Evolutionary conservation across 116 monocot genomes (phyloP).

Genomic region (Dioscorea cayenensis): DNA sequence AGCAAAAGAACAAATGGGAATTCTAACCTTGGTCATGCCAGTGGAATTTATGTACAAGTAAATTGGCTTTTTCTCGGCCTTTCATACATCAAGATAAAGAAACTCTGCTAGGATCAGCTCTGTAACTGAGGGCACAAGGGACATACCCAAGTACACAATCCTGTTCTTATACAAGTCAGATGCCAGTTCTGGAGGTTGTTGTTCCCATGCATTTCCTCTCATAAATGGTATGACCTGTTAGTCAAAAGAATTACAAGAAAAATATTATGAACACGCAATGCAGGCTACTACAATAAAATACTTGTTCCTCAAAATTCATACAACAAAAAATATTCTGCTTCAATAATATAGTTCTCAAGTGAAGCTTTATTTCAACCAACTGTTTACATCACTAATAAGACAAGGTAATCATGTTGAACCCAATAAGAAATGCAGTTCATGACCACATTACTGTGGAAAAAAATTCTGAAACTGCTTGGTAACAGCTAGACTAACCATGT

Average conservation of each 20-base stretch:
- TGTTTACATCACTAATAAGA: not conserved
- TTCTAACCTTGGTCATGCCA: conserved; percentile 74
- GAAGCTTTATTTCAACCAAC: not conserved
- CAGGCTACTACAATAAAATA: not conserved
- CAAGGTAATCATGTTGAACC: not conserved
- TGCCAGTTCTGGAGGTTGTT: conserved; percentile 88
- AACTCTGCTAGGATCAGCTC: conserved; percentile 90
- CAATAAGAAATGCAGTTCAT: not conserved
- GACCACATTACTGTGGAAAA: too few relatives aligned
- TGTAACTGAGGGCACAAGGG: conserved; percentile 81
- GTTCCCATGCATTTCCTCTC: conserved; percentile 80
- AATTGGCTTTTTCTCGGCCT: conserved; percentile 74
- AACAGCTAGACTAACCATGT: too few relatives aligned
- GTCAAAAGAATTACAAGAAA: conserved; percentile 2
- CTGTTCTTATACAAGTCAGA: conserved; percentile 84
- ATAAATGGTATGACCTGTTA: conserved; percentile 76
- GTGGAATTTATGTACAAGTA: conserved; percentile 93
- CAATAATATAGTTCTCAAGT: not conserved
- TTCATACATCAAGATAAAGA: conserved; percentile 80
- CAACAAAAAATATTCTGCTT: not conserved
- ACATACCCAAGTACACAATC: conserved; percentile 92
- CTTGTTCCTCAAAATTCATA: too few relatives aligned
- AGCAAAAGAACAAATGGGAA: not conserved
- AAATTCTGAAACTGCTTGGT: too few relatives aligned
- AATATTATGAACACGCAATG: not conserved